phyloP scores from a whole-genome alignment of 164 flowering plant species.

The Magnolia officinalis region DNA sequence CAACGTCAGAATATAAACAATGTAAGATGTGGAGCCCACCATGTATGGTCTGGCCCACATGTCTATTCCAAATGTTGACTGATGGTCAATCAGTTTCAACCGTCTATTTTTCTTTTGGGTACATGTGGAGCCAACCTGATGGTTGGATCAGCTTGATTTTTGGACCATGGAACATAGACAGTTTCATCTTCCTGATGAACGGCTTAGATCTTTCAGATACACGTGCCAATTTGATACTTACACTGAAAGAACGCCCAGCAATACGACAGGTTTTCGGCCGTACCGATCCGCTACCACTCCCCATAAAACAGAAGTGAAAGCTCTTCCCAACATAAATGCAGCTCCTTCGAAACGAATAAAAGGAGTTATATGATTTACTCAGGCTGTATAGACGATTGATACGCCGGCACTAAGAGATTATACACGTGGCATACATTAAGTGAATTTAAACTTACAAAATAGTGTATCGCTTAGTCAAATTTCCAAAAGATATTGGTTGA shows the following conservation, averaged over 20 bases:
- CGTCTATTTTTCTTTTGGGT: background rate
- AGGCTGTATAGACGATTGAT: background rate
- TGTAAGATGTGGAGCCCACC: background rate
- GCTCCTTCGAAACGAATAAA: constrained; percentile 41
- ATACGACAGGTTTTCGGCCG: constrained; percentile 77
- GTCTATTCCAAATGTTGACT: background rate
- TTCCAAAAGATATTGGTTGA: background rate
- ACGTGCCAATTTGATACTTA: constrained; percentile 26
- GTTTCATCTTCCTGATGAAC: background rate
- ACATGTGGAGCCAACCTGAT: background rate
- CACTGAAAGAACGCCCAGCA: constrained; percentile 59
- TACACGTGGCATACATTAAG: no score
- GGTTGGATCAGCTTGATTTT: background rate
- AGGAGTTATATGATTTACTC: background rate
- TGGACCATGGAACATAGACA: background rate
- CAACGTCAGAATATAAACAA: background rate
- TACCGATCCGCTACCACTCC: constrained; percentile 73
- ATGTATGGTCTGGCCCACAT: background rate
- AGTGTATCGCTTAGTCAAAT: no score
- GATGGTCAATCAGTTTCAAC: background rate
- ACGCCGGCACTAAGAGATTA: background rate
- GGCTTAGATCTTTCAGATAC: no score
- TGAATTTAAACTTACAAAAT: no score
- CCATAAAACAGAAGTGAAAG: constrained; percentile 74
- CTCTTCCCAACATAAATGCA: constrained; percentile 83